Conservation (phyloP, 495 filamentous ascomycete species). For the Bryoglossum gracile region DNA sequence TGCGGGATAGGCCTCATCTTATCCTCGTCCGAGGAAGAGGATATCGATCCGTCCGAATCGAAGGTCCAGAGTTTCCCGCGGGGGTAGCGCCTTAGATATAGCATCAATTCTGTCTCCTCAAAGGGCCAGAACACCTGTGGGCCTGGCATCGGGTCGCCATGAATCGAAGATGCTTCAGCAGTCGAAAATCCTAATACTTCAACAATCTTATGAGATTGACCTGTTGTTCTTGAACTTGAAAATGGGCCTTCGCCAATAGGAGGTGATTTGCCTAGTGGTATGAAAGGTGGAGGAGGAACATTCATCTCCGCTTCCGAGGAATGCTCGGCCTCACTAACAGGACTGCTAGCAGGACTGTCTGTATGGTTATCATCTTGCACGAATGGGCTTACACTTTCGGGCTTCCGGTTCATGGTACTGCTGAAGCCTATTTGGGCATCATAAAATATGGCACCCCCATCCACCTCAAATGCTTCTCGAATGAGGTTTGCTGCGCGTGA, state of each 20-base stretch:
- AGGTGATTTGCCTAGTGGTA: not conserved
- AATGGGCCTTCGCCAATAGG: constrained; percentile 6
- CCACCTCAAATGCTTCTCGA: constrained; percentile 47
- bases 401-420: not conserved
- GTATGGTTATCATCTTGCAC: constrained; percentile 3
- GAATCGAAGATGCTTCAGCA: constrained; percentile 19
- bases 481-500: constrained; percentile 50
- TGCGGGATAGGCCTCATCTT: not conserved
- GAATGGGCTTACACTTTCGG: not conserved
- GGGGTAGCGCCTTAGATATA: constrained; percentile 50
- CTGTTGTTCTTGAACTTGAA: constrained; percentile 10
- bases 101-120: constrained; percentile 14
- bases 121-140: constrained; percentile 13
- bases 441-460: constrained; percentile 50
- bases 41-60: constrained; percentile 36
- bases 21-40: constrained; percentile 23
- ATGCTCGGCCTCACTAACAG: constrained; percentile 9
- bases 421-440: constrained; percentile 26
- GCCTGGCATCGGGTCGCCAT: constrained; percentile 20
- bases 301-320: not conserved
- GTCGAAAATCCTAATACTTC: constrained; percentile 33
- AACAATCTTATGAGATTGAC: constrained; percentile 5
- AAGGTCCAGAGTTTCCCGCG: constrained; percentile 52
- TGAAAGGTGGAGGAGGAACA: too few relatives aligned
- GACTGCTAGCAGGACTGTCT: constrained; percentile 3